These are phyloP conservation scores for Verticillium nonalfalfae DNA, from an alignment of 2,329 filamentous ascomycete genomes.

Conservation along the genomic window DNA sequence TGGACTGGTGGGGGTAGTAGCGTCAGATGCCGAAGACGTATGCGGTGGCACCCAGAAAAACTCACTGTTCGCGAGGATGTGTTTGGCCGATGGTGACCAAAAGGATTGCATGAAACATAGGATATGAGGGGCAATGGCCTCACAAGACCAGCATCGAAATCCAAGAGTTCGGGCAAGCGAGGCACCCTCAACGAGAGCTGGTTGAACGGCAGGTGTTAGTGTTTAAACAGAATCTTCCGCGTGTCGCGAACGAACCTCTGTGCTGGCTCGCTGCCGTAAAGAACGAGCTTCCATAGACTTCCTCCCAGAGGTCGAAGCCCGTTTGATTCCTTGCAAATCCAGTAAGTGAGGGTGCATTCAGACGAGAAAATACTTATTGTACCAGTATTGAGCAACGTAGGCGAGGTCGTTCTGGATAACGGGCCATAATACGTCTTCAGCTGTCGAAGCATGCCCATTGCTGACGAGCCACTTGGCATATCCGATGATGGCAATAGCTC, in stretches of 20 bases:
- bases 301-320: conserved; percentile 78
- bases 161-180: conserved; percentile 58
- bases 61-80: conserved; percentile 61
- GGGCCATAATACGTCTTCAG: conserved; percentile 58
- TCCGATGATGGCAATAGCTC: conserved; percentile 65
- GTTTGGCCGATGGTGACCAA: conserved; percentile 56
- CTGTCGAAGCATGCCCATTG: conserved; percentile 56
- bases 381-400: conserved; percentile 70
- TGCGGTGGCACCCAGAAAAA: background rate
- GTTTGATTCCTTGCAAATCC: conserved; percentile 39
- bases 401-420: conserved; percentile 68
- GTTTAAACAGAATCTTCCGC: background rate
- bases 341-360: background rate
- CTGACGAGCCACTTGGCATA: conserved; percentile 68
- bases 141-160: conserved; percentile 52
- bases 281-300: conserved; percentile 70
- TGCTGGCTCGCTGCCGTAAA: conserved; percentile 69
- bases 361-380: conserved; percentile 1
- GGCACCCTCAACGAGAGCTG: conserved; percentile 58
- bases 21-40: background rate
- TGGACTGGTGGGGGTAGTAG: conserved; percentile 36
- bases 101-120: conserved; percentile 70
- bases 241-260: conserved; percentile 41
- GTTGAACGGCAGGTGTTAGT: background rate
- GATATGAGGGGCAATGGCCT: conserved; percentile 60